A percentile compares a stretch with the other conserved stretches of the same genome.
Evolutionary conservation across 805 yeast species (phyloP).

Genomic region (Starmerella gropengiesseri): DNA sequence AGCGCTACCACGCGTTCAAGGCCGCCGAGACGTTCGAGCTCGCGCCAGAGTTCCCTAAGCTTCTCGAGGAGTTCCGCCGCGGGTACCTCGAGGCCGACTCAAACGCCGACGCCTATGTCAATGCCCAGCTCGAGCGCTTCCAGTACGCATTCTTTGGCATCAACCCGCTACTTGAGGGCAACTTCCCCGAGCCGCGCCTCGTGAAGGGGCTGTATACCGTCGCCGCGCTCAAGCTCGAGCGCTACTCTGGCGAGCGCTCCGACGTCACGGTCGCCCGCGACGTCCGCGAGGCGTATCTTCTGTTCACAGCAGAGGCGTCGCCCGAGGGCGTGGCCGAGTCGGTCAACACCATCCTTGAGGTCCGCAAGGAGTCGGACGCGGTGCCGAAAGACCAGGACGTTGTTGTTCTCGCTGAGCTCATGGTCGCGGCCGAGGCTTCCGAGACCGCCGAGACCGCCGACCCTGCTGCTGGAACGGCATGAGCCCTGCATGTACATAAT

Average conservation of each 20-base stretch:
- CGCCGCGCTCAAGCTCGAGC: slow-evolving; percentile 55
- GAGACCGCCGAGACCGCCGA: background rate
- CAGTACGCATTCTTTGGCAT: slow-evolving; percentile 82
- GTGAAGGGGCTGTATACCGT: slow-evolving; percentile 57
- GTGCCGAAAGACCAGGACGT: slow-evolving; percentile 23
- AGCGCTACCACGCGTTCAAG: slow-evolving; percentile 63
- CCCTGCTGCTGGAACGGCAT: too few species aligned
- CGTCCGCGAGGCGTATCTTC: slow-evolving; percentile 38
- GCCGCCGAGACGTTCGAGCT: slow-evolving; percentile 40
- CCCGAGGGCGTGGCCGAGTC: slow-evolving; percentile 35
- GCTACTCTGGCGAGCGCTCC: slow-evolving; percentile 34
- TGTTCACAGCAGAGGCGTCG: slow-evolving; percentile 39
- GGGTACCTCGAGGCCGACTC: slow-evolving; percentile 47
- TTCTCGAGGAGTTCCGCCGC: slow-evolving; percentile 47
- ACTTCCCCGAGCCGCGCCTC: slow-evolving; percentile 48
- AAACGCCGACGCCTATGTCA: slow-evolving; percentile 46
- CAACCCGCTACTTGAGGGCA: slow-evolving; percentile 52
- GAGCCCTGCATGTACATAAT: slow-evolving; percentile 3
- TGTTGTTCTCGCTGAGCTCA: slow-evolving; percentile 25
- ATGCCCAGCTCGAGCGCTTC: slow-evolving; percentile 63
- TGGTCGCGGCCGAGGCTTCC: slow-evolving; percentile 9
- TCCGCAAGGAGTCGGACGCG: slow-evolving; percentile 34
- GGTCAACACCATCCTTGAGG: slow-evolving; percentile 34
- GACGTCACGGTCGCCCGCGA: slow-evolving; percentile 24
- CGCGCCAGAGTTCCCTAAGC: slow-evolving; percentile 34